Evolutionary conservation across 1,284 basidiomycete genomes (phyloP).

Genomic region (Hymenochaete sp.): DNA sequence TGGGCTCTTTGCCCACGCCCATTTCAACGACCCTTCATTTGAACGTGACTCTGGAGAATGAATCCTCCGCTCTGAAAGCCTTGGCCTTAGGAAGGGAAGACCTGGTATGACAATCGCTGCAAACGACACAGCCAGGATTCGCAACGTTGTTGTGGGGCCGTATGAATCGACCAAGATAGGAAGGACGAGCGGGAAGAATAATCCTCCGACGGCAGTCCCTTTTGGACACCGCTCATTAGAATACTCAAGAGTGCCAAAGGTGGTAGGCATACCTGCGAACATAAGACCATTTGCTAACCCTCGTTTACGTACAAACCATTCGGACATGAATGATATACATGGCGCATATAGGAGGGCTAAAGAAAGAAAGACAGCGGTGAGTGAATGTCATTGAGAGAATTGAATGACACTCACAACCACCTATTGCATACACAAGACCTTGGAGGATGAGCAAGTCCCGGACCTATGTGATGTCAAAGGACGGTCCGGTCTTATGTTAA

Average conservation of each 20-base stretch:
- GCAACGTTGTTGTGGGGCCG: slow-evolving; percentile 25
- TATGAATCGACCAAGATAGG: slow-evolving; percentile 20
- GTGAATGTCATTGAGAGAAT: not conserved
- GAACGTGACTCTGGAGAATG: slow-evolving; percentile 18
- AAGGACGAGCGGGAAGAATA: slow-evolving; percentile 26
- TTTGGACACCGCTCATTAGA: not conserved
- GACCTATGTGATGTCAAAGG: slow-evolving; percentile 22
- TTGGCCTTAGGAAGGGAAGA: slow-evolving; percentile 28
- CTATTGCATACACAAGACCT: slow-evolving; percentile 32
- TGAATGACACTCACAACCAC: slow-evolving; percentile 28
- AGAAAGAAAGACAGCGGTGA: not conserved
- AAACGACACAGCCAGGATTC: slow-evolving; percentile 25
- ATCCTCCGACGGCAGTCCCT: slow-evolving; percentile 31
- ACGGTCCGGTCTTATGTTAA: not conserved
- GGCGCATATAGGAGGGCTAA: slow-evolving; percentile 31
- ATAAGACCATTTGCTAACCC: slow-evolving; percentile 36
- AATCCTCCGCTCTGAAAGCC: slow-evolving; percentile 27
- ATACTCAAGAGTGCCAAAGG: not conserved
- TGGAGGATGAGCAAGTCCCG: slow-evolving; percentile 29
- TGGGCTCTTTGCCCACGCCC: slow-evolving; percentile 24
- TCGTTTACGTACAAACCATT: slow-evolving; percentile 35
- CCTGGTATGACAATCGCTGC: slow-evolving; percentile 22
- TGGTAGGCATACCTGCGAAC: slow-evolving; percentile 28
- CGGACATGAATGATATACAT: slow-evolving; percentile 32
- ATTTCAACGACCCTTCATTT: slow-evolving; percentile 9